Percentiles rank a stretch among this genome's conserved stretches.
phyloP scores from a whole-genome alignment of 495 filamentous ascomycete species.

The Margaritispora aquatica region DNA sequence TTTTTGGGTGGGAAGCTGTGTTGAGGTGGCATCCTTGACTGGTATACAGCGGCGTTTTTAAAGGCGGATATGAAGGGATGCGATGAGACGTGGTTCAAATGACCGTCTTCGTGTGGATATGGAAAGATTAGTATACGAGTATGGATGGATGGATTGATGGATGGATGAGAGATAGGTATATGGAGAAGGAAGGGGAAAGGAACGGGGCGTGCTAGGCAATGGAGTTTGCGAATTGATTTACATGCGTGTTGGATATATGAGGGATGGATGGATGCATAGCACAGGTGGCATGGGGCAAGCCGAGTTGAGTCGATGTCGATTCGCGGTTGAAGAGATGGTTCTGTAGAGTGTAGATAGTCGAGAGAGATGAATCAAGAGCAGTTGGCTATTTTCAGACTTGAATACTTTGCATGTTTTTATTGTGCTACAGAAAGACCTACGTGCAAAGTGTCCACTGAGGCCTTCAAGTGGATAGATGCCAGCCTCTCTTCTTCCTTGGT shows the following conservation, averaged over 20 bases:
- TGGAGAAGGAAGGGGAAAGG: neutral
- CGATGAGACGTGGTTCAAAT: slow-evolving; percentile 8
- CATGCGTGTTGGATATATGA: neutral
- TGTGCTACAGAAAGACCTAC: too few relatives aligned
- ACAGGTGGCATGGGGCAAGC: neutral
- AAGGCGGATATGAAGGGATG: neutral
- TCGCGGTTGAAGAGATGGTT: neutral
- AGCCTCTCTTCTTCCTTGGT: too few relatives aligned
- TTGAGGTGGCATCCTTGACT: slow-evolving; percentile 2
- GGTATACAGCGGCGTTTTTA: slow-evolving; percentile 14
- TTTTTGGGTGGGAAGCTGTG: slow-evolving; percentile 6
- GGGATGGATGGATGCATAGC: neutral
- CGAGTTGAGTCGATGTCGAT: neutral
- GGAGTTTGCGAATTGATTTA: neutral
- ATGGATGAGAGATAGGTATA: neutral
- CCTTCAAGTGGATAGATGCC: too few relatives aligned
- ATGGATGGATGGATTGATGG: too few relatives aligned
- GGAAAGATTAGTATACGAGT: neutral
- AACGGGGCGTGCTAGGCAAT: too few relatives aligned
- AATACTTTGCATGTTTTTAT: too few relatives aligned
- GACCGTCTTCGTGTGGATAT: neutral
- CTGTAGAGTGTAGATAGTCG: slow-evolving; percentile 9
- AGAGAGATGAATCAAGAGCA: slow-evolving; percentile 6
- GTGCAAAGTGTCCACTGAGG: too few relatives aligned
- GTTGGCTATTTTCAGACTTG: slow-evolving; percentile 11